phyloP scores from a whole-genome alignment of 2,329 filamentous ascomycete species.

The Paramyrothecium roridum region DNA sequence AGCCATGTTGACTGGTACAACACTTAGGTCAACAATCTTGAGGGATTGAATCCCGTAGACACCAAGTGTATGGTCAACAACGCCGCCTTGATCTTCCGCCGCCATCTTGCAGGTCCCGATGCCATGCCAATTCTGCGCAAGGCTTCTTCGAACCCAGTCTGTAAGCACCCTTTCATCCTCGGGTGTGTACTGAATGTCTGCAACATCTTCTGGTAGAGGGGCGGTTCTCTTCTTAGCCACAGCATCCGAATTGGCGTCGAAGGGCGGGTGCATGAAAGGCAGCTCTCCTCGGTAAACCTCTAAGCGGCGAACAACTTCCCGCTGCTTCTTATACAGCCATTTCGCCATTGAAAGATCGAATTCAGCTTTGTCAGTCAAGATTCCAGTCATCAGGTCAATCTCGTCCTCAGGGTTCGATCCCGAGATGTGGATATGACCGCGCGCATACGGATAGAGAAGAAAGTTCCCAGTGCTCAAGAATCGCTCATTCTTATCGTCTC shows the following conservation, averaged over 20 bases:
- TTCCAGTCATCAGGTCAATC: not conserved
- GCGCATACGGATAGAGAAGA: not conserved
- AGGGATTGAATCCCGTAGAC: slow-evolving; percentile 46
- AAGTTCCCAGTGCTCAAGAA: not conserved
- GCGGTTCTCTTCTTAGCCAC: not conserved
- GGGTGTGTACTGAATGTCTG: slow-evolving; percentile 10
- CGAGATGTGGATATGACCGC: not conserved
- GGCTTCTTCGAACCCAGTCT: not conserved
- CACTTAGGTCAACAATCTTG: slow-evolving; percentile 47
- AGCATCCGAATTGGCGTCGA: not conserved
- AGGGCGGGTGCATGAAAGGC: not conserved
- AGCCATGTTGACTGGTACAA: slow-evolving; percentile 43
- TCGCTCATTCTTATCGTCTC: not conserved
- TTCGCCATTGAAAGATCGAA: not conserved
- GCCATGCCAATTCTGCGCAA: slow-evolving; percentile 47
- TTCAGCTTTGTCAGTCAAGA: not conserved
- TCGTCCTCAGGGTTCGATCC: not conserved
- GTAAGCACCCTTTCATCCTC: not conserved
- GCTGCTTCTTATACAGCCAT: slow-evolving; percentile 1
- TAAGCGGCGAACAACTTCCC: not conserved
- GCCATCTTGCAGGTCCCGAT: slow-evolving; percentile 53
- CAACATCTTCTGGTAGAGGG: not conserved
- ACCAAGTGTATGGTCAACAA: slow-evolving; percentile 46
- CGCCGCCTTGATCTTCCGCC: slow-evolving; percentile 34
- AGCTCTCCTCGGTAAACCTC: not conserved